phyloP scores from a whole-genome alignment of 73 alveolate genomes.

The Stentor roeselii region DNA sequence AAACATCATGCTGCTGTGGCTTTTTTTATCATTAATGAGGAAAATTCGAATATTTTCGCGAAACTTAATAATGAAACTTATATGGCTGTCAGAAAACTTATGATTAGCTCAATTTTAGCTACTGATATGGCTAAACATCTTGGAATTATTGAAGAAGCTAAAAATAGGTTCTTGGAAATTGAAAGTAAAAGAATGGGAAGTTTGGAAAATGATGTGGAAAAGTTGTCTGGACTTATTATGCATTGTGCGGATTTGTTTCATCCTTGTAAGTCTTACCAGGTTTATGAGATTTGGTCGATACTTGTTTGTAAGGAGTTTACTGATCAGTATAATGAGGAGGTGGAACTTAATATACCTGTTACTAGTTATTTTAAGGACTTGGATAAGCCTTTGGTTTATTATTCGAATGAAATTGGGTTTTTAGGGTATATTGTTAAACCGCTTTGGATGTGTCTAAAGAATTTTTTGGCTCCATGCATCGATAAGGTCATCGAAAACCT shows the following conservation, averaged over 20 bases:
- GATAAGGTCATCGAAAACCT: background rate
- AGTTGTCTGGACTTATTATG: background rate
- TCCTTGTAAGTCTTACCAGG: background rate
- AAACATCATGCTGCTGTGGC: constrained; percentile 74
- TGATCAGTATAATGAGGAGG: constrained; percentile 10
- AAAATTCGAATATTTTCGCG: constrained; percentile 38
- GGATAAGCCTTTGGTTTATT: constrained; percentile 5
- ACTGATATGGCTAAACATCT: constrained; percentile 89
- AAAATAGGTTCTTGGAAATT: constrained; percentile 20
- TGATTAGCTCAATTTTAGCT: constrained; percentile 72
- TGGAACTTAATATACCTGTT: background rate
- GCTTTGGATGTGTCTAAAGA: constrained; percentile 9
- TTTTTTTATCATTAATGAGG: constrained; percentile 51
- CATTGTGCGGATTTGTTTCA: background rate
- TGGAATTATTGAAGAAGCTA: constrained; percentile 31
- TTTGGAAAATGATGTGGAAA: constrained; percentile 4
- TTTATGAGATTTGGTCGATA: background rate
- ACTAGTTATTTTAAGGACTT: background rate
- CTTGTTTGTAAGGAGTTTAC: constrained; percentile 17
- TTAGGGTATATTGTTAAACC: constrained; percentile 25
- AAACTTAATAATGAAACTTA: constrained; percentile 34
- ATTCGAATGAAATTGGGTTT: constrained; percentile 11
- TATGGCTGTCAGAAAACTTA: constrained; percentile 64
- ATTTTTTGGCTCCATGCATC: background rate
- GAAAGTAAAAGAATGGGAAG: background rate